Evolutionary conservation across 2,329 filamentous ascomycete genomes (phyloP).

Genomic region (Cladorrhinum sp.): DNA sequence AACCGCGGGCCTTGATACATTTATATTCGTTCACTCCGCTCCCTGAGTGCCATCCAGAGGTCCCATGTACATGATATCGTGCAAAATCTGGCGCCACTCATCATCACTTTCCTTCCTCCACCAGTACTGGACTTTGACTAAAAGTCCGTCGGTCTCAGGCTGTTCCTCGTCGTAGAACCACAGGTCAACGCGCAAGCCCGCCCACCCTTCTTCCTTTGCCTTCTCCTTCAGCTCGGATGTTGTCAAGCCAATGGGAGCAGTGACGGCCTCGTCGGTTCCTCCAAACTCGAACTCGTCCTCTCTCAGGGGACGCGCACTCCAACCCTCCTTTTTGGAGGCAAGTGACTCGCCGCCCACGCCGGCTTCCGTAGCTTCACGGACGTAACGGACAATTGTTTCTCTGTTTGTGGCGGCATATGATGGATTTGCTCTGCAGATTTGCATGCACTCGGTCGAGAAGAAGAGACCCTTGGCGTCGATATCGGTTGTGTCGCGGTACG

Average conservation of each 20-base stretch:
- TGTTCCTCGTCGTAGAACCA: conserved; percentile 25
- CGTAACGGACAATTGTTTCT: conserved; percentile 27
- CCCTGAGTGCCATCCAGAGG: conserved; percentile 29
- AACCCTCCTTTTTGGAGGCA: conserved; percentile 10
- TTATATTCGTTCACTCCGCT: no score
- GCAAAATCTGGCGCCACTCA: conserved; percentile 27
- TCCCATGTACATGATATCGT: conserved; percentile 32
- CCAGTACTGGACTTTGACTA: conserved; percentile 34
- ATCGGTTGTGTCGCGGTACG: conserved; percentile 15
- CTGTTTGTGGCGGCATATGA: conserved; percentile 26
- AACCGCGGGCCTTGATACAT: no score
- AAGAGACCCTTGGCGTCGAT: conserved; percentile 19
- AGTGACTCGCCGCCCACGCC: neutral
- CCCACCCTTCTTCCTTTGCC: conserved; percentile 26
- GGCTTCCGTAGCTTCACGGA: conserved; percentile 22
- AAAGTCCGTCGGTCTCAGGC: conserved; percentile 8
- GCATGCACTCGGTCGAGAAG: conserved; percentile 16
- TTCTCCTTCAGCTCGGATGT: conserved; percentile 13
- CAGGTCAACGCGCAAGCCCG: conserved; percentile 31
- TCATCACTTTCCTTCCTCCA: conserved; percentile 27
- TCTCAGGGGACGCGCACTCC: conserved; percentile 21
- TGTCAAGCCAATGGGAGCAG: conserved; percentile 17
- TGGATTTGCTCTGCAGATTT: conserved; percentile 28
- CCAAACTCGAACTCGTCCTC: conserved; percentile 23
- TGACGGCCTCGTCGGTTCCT: conserved; percentile 17